phyloP scores from a whole-genome alignment of 169 alveolate genomes.

The Eimeria falciformis region DNA sequence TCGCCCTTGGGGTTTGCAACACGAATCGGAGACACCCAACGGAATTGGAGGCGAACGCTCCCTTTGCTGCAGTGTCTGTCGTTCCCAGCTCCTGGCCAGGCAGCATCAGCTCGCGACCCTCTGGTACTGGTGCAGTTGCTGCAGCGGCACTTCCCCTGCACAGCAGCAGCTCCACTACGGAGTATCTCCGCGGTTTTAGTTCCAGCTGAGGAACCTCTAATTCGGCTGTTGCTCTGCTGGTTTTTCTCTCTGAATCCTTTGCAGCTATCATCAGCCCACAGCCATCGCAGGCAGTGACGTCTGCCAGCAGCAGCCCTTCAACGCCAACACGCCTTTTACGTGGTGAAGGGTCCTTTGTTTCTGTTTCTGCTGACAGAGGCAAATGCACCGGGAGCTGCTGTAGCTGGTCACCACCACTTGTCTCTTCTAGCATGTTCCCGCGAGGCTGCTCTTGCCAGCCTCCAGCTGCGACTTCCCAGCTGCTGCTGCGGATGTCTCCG shows the following conservation, averaged over 20 bases:
- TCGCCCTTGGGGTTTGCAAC: conserved; percentile 47
- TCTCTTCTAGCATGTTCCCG: too few species aligned
- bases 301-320: too few species aligned
- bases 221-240: neutral
- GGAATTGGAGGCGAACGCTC: neutral
- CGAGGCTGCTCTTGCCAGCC: too few species aligned
- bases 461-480: neutral
- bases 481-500: neutral
- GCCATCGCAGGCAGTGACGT: too few species aligned
- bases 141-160: conserved; percentile 21
- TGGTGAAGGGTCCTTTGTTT: too few species aligned
- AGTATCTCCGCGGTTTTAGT: neutral
- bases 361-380: too few species aligned
- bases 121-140: conserved; percentile 32
- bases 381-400: neutral
- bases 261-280: too few species aligned
- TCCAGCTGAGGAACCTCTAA: neutral
- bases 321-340: too few species aligned
- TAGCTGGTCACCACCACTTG: neutral
- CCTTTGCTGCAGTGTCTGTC: neutral
- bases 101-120: neutral
- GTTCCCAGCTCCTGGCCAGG: neutral
- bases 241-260: too few species aligned
- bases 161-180: conserved; percentile 36
- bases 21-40: conserved; percentile 46